Evolutionary conservation across 2,329 filamentous ascomycete genomes (phyloP).

Genomic region (Arachnomyces sp.): DNA sequence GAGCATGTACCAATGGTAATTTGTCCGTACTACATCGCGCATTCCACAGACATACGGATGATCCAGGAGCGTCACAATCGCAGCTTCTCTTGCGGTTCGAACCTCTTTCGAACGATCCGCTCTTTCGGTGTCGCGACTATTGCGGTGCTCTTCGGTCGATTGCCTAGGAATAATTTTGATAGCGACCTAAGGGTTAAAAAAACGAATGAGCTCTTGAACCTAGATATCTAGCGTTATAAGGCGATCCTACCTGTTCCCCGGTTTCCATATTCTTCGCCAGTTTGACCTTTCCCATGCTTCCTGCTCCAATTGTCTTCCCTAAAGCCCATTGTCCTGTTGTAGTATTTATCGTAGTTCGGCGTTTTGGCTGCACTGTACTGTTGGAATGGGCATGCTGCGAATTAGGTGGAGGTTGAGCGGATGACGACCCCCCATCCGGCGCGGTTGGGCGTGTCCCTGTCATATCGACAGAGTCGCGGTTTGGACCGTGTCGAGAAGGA

Average conservation of each 20-base stretch:
- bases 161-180: constrained; percentile 95
- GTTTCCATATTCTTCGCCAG: constrained; percentile 83
- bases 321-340: constrained; percentile 89
- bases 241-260: constrained; percentile 68
- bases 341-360: constrained; percentile 77
- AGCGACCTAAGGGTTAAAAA: constrained; percentile 57
- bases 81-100: constrained; percentile 86
- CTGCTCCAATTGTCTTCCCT: constrained; percentile 93
- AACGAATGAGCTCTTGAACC: not conserved
- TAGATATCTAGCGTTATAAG: constrained; percentile 1
- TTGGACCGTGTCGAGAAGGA: constrained; percentile 33
- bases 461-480: constrained; percentile 39
- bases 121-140: constrained; percentile 67
- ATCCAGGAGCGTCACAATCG: constrained; percentile 87
- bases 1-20: constrained; percentile 99
- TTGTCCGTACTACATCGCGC: constrained; percentile 88
- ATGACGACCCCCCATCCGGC: constrained; percentile 48
- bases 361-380: constrained; percentile 36
- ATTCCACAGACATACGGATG: constrained; percentile 96
- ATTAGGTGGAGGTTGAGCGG: constrained; percentile 40
- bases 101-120: constrained; percentile 96
- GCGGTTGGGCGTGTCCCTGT: constrained; percentile 42
- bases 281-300: constrained; percentile 99
- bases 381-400: constrained; percentile 20
- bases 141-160: constrained; percentile 74